Conservation (phyloP, 768 basidiomycete species). For the Lactifluus hygrophoroides region DNA sequence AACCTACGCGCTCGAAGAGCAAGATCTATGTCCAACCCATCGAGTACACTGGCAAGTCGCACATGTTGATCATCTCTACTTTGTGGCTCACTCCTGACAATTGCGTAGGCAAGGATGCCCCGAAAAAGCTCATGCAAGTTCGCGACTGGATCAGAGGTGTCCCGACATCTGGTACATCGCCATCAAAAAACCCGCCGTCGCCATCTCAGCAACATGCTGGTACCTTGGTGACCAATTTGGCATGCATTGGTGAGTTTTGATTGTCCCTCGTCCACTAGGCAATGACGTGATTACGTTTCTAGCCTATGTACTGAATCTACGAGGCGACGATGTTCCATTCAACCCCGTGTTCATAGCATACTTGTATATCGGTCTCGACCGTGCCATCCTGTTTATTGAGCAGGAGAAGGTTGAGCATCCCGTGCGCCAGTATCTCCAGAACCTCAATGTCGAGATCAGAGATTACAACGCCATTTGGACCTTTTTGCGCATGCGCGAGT, state of each 20-base stretch:
- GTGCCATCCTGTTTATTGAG: slow-evolving; percentile 73
- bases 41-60: slow-evolving; percentile 52
- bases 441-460: slow-evolving; percentile 46
- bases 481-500: slow-evolving; percentile 64
- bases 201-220: slow-evolving; percentile 55
- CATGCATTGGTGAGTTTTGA: slow-evolving; percentile 52
- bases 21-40: slow-evolving; percentile 58
- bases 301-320: slow-evolving; percentile 85
- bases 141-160: slow-evolving; percentile 61
- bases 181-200: slow-evolving; percentile 53
- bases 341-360: slow-evolving; percentile 91
- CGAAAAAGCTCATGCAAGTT: slow-evolving; percentile 60
- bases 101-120: slow-evolving; percentile 45
- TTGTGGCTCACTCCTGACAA: background rate
- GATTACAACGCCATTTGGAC: slow-evolving; percentile 77
- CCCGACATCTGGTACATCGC: slow-evolving; percentile 50
- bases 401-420: slow-evolving; percentile 50
- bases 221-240: slow-evolving; percentile 58
- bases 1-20: slow-evolving; percentile 59
- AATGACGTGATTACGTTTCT: slow-evolving; percentile 15
- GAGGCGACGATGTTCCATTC: slow-evolving; percentile 84
- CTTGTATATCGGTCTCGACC: slow-evolving; percentile 57
- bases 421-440: slow-evolving; percentile 47
- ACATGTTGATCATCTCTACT: background rate
- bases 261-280: background rate